A percentile compares a stretch with the other conserved stretches of the same genome.
Evolutionary conservation across 305 asterid species (phyloP).

Genomic region (Stenogyne calaminthoides): DNA sequence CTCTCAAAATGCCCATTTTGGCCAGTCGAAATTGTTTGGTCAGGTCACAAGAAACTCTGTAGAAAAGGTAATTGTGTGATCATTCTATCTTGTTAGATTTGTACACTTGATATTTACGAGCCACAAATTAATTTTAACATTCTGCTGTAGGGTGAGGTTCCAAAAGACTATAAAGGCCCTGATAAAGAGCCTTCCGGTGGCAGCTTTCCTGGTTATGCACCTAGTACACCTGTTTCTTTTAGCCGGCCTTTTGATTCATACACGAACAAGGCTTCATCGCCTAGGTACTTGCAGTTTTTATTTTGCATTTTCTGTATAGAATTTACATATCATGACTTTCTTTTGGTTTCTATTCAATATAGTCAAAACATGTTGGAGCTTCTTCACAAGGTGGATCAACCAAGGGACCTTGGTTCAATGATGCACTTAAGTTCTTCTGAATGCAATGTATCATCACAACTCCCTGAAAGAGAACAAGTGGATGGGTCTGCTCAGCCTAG

Average conservation of each 20-base stretch:
- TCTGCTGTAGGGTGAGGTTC: constrained; percentile 57
- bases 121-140: constrained; percentile 20
- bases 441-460: constrained; percentile 51
- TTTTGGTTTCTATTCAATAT: constrained; percentile 35
- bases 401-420: constrained; percentile 43
- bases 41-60: constrained; percentile 44
- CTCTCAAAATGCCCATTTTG: constrained; percentile 51
- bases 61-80: constrained; percentile 41
- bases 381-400: constrained; percentile 84
- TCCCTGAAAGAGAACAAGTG: constrained; percentile 48
- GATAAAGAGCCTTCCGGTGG: constrained; percentile 45
- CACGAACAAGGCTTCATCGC: constrained; percentile 43
- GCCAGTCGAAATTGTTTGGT: constrained; percentile 51
- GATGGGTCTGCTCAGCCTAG: constrained; percentile 54
- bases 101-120: constrained; percentile 1
- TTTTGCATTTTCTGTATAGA: neutral
- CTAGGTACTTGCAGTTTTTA: constrained; percentile 50
- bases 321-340: neutral
- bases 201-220: constrained; percentile 40
- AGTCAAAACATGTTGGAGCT: constrained; percentile 93
- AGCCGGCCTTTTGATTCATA: constrained; percentile 46
- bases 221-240: constrained; percentile 42
- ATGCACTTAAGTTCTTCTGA: constrained; percentile 45
- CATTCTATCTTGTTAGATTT: neutral
- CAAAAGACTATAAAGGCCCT: constrained; percentile 44